These are phyloP conservation scores for Trichoderma brevicompactum DNA, from an alignment of 2,329 filamentous ascomycete species.

Conservation along the genomic window DNA sequence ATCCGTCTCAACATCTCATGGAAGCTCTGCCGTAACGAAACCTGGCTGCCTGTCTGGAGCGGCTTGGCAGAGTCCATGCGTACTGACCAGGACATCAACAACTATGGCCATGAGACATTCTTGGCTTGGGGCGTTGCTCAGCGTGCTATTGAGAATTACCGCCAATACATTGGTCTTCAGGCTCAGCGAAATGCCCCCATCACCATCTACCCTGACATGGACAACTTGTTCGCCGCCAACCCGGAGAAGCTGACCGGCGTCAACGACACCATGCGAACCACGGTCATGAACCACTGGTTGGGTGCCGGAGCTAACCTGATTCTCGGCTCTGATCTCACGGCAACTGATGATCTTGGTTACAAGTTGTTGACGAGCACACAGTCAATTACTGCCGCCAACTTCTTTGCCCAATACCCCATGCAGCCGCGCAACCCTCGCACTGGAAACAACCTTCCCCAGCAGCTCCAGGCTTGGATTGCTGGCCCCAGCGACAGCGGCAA, in stretches of 20 bases:
- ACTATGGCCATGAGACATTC: slow-evolving; percentile 28
- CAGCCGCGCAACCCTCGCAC: slow-evolving; percentile 29
- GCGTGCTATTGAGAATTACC: slow-evolving; percentile 29
- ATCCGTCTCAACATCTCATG: slow-evolving; percentile 29
- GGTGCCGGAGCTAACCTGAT: slow-evolving; percentile 19
- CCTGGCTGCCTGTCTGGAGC: slow-evolving; percentile 29
- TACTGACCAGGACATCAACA: slow-evolving; percentile 28
- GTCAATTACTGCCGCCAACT: slow-evolving; percentile 23
- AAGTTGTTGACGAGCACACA: slow-evolving; percentile 23
- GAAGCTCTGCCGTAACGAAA: slow-evolving; percentile 30
- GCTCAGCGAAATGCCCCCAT: slow-evolving; percentile 26
- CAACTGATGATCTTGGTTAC: slow-evolving; percentile 20
- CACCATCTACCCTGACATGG: slow-evolving; percentile 26
- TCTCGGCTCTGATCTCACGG: slow-evolving; percentile 19
- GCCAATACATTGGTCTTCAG: slow-evolving; percentile 29
- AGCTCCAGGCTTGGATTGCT: slow-evolving; percentile 28
- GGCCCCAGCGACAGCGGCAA: slow-evolving; percentile 22
- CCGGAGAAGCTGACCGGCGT: slow-evolving; percentile 9
- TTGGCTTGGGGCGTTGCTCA: slow-evolving; percentile 27
- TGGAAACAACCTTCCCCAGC: slow-evolving; percentile 27
- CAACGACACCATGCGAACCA: slow-evolving; percentile 24
- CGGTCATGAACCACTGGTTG: slow-evolving; percentile 25
- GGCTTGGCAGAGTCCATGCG: slow-evolving; percentile 27
- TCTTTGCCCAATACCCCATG: slow-evolving; percentile 30
- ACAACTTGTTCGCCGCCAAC: slow-evolving; percentile 16